A percentile compares a stretch with the other conserved stretches of the same genome.
Evolutionary conservation across 768 basidiomycete genomes (phyloP).

Genomic region (Cystobasidium tubakii): DNA sequence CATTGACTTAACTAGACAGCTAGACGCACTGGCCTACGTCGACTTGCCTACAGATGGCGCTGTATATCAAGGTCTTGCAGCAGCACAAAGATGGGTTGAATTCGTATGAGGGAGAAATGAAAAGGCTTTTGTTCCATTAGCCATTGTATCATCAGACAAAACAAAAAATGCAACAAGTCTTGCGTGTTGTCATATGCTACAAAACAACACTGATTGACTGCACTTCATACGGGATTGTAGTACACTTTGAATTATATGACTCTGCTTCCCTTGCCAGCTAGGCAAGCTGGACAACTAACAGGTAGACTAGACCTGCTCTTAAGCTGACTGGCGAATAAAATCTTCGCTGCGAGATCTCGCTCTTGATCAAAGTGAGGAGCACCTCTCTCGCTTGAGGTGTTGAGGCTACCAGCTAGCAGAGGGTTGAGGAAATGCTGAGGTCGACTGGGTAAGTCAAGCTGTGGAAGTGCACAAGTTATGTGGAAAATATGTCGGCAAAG

Average conservation of each 20-base stretch:
- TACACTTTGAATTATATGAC: not conserved
- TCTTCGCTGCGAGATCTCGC: conserved; percentile 28
- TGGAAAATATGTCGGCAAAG: conserved; percentile 41
- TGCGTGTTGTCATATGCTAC: not conserved
- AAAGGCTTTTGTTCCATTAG: not conserved
- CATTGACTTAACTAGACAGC: conserved; percentile 4
- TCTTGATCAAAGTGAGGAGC: not conserved
- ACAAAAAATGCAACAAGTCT: not conserved
- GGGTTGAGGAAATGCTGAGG: conserved; percentile 35
- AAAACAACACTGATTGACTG: not conserved
- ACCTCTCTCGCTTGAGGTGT: not conserved
- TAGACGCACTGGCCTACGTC: not conserved
- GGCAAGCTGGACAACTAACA: conserved; percentile 31
- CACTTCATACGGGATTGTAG: not conserved
- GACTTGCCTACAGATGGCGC: conserved; percentile 10
- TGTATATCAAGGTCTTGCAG: conserved; percentile 21
- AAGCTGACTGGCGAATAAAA: conserved; percentile 30
- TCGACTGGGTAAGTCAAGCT: conserved; percentile 33
- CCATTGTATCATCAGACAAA: not conserved
- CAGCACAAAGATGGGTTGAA: conserved; percentile 28
- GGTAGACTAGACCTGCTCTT: not conserved
- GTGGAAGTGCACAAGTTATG: conserved; percentile 40
- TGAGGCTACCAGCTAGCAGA: not conserved
- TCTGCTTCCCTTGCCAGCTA: conserved; percentile 15
- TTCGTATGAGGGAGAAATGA: conserved; percentile 5